Conservation (phyloP, 768 basidiomycete species). For the Tubosaeta sp. region DNA sequence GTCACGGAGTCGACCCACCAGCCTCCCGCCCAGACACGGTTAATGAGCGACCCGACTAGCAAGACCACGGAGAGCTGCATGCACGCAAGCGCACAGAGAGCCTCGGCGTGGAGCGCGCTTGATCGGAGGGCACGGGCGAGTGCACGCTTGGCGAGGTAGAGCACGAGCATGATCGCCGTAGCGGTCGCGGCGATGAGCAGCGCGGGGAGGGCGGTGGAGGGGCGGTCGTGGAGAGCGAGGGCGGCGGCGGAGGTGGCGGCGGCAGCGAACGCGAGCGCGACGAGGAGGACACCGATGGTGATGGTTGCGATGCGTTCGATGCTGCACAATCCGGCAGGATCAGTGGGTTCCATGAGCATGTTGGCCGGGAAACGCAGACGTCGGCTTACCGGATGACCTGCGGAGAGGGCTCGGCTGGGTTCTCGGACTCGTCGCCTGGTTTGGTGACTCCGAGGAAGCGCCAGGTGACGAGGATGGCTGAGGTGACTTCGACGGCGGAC, state of each 20-base stretch:
- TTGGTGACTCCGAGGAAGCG: conserved; percentile 33
- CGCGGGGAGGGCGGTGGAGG: conserved; percentile 36
- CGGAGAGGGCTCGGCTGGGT: neutral
- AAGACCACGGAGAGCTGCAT: conserved; percentile 41
- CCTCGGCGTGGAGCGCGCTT: conserved; percentile 41
- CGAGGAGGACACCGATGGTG: conserved; percentile 36
- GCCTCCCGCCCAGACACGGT: conserved; percentile 37
- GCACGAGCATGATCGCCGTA: conserved; percentile 34
- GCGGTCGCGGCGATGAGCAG: conserved; percentile 42
- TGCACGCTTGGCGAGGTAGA: conserved; percentile 45
- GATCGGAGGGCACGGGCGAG: conserved; percentile 43
- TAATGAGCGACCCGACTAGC: conserved; percentile 39
- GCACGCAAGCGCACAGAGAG: conserved; percentile 41
- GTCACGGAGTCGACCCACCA: conserved; percentile 50
- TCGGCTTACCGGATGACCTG: conserved; percentile 11
- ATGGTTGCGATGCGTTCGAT: conserved; percentile 36
- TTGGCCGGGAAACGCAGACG: neutral
- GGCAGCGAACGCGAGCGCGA: conserved; percentile 36
- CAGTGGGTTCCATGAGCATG: neutral
- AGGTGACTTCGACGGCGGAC: conserved; percentile 44
- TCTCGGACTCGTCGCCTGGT: conserved; percentile 30
- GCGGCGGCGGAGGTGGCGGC: conserved; percentile 31
- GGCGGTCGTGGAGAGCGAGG: conserved; percentile 34
- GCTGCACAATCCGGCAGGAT: conserved; percentile 17
- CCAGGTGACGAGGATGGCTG: conserved; percentile 42